A percentile compares a stretch with the other conserved stretches of the same genome.
phyloP scores from a whole-genome alignment of 768 basidiomycete genomes.

The Mycena filopes region DNA sequence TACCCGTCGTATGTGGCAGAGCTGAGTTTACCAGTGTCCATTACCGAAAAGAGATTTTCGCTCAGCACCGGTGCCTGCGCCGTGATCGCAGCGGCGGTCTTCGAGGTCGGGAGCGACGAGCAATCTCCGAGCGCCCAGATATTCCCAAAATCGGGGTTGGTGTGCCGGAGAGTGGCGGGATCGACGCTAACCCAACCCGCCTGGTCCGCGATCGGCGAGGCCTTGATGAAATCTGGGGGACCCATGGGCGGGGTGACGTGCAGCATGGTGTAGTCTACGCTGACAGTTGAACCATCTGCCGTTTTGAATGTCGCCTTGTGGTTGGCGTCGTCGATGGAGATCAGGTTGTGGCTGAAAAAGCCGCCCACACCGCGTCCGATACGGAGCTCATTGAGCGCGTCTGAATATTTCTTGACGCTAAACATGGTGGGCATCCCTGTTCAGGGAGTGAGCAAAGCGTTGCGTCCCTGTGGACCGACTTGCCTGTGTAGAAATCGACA shows the following conservation, averaged over 20 bases:
- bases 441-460: slow-evolving; percentile 59
- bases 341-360: slow-evolving; percentile 85
- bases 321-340: slow-evolving; percentile 74
- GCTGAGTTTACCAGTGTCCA: slow-evolving; percentile 78
- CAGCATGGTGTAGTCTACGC: slow-evolving; percentile 82
- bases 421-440: slow-evolving; percentile 98
- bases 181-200: slow-evolving; percentile 93
- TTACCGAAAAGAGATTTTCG: slow-evolving; percentile 84
- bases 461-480: too few species aligned
- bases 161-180: slow-evolving; percentile 82
- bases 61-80: slow-evolving; percentile 90
- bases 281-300: slow-evolving; percentile 72
- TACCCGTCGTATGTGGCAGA: slow-evolving; percentile 87
- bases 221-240: slow-evolving; percentile 82
- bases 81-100: slow-evolving; percentile 95
- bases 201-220: slow-evolving; percentile 80
- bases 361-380: slow-evolving; percentile 83
- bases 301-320: slow-evolving; percentile 89
- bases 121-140: slow-evolving; percentile 95
- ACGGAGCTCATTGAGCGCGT: slow-evolving; percentile 83
- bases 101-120: slow-evolving; percentile 91
- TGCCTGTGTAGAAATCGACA: slow-evolving; percentile 87
- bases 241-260: slow-evolving; percentile 96
- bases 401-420: slow-evolving; percentile 94
- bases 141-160: slow-evolving; percentile 82